These are phyloP conservation scores for Brettanomyces sp. DNA, from an alignment of 805 yeast genomes.

Conservation along the genomic window DNA sequence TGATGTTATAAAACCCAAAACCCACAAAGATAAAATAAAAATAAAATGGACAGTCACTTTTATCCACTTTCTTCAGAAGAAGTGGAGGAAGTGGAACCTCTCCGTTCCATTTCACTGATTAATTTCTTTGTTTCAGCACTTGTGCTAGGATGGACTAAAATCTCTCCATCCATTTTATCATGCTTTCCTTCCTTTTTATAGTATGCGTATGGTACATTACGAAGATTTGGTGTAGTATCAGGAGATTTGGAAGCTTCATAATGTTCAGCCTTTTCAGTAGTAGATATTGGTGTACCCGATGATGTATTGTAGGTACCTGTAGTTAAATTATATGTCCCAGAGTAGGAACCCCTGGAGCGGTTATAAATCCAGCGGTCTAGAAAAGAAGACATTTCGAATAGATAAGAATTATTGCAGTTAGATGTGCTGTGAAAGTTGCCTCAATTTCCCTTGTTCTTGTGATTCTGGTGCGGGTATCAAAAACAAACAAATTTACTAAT, in stretches of 20 bases:
- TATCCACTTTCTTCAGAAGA: constrained; percentile 1
- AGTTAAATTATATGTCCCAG: constrained; percentile 12
- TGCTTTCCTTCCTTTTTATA: constrained; percentile 4
- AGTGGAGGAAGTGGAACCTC: background rate
- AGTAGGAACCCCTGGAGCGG: constrained; percentile 9
- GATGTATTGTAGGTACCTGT: constrained; percentile 19
- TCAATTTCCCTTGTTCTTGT: no score
- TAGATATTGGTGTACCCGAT: constrained; percentile 4
- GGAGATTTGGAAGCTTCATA: background rate
- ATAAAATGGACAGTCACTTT: no score
- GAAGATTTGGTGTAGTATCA: constrained; percentile 19
- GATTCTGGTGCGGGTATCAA: no score
- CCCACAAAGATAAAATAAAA: no score
- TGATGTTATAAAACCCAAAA: no score
- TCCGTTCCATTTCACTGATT: background rate
- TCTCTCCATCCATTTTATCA: no score
- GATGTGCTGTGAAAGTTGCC: background rate
- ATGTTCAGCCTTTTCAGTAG: constrained; percentile 8
- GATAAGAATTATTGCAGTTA: background rate
- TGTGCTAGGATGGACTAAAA: background rate
- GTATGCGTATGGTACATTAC: constrained; percentile 23
- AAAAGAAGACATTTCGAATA: constrained; percentile 21
- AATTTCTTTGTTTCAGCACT: background rate
- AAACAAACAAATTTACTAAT: no score
- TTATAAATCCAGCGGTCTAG: constrained; percentile 27